These are phyloP conservation scores for Phytophthora sansomeana DNA, from an alignment of 352 stramenopile genomes.

Conservation along the genomic window DNA sequence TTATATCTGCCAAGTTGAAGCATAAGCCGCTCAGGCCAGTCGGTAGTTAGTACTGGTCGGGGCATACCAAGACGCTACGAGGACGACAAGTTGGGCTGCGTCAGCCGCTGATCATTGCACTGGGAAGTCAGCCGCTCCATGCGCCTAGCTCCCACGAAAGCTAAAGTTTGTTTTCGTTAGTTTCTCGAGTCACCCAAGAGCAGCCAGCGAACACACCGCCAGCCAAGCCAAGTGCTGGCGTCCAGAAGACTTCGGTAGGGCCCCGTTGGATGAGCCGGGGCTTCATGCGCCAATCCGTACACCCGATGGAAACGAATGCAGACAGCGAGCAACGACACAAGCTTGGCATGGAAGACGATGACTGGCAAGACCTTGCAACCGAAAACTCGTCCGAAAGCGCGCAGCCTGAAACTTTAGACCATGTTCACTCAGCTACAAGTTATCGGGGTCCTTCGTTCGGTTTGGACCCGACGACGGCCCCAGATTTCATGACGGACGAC, in stretches of 20 bases:
- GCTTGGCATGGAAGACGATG: constrained; percentile 29
- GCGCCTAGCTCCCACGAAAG: constrained; percentile 23
- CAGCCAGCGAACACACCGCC: not conserved
- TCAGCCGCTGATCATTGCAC: not conserved
- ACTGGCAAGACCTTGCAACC: constrained; percentile 38
- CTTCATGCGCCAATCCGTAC: constrained; percentile 71
- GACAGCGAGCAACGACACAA: constrained; percentile 25
- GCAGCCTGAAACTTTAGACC: constrained; percentile 14
- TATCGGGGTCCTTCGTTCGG: constrained; percentile 19
- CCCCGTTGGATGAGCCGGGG: constrained; percentile 52
- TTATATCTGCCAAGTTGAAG: constrained; percentile 1
- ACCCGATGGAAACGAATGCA: constrained; percentile 58
- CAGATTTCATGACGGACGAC: constrained; percentile 25
- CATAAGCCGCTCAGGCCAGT: constrained; percentile 15
- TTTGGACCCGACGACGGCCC: constrained; percentile 17
- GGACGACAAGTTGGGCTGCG: constrained; percentile 16
- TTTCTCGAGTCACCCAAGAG: constrained; percentile 9
- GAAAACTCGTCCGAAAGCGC: constrained; percentile 37
- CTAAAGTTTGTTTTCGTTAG: constrained; percentile 19
- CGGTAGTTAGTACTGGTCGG: constrained; percentile 13
- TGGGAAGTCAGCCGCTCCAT: constrained; percentile 27
- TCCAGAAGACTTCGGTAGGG: constrained; percentile 16
- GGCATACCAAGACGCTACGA: constrained; percentile 5
- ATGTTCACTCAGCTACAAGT: not conserved
- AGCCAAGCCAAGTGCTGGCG: constrained; percentile 13